Evolutionary conservation across 1,284 basidiomycete genomes (phyloP).

Genomic region (Neotropicomus parvogracilis): DNA sequence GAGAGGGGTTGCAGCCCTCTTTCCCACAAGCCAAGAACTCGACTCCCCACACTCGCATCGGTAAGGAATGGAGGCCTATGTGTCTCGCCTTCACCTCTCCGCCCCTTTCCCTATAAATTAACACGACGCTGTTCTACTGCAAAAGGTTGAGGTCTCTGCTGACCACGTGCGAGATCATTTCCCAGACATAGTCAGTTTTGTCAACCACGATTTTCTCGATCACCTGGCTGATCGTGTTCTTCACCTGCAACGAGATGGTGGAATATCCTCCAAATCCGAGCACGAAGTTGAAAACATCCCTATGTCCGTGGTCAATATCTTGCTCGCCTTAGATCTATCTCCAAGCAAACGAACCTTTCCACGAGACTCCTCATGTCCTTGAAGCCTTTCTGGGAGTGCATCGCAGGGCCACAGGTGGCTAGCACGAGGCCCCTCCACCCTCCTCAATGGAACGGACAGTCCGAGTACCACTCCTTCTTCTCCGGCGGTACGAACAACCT

Average conservation of each 20-base stretch:
- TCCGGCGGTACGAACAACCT: not conserved
- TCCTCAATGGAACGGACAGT: not conserved
- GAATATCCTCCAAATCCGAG: not conserved
- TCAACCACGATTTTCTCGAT: constrained; percentile 1
- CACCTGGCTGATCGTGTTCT: not conserved
- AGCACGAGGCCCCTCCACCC: constrained; percentile 1
- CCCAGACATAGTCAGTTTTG: constrained; percentile 1
- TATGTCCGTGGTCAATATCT: not conserved
- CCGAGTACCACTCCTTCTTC: not conserved
- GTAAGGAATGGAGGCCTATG: not conserved
- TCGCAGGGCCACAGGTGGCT: not conserved
- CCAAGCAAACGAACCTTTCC: not conserved
- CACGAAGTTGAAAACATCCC: not conserved
- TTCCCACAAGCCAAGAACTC: not conserved
- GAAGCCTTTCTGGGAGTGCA: not conserved
- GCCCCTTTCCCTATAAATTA: not conserved
- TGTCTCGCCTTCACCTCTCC: not conserved
- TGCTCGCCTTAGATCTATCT: no score
- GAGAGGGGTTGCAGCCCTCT: not conserved
- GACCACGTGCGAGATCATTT: not conserved
- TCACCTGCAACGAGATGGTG: not conserved
- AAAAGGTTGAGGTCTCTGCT: not conserved
- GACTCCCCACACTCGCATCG: not conserved
- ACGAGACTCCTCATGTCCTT: not conserved
- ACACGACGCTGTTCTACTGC: not conserved